A percentile compares a stretch with the other conserved stretches of the same genome.
These are phyloP conservation scores for Schizosaccharomyces osmophilus DNA, from an alignment of 805 yeast species.

Conservation along the genomic window DNA sequence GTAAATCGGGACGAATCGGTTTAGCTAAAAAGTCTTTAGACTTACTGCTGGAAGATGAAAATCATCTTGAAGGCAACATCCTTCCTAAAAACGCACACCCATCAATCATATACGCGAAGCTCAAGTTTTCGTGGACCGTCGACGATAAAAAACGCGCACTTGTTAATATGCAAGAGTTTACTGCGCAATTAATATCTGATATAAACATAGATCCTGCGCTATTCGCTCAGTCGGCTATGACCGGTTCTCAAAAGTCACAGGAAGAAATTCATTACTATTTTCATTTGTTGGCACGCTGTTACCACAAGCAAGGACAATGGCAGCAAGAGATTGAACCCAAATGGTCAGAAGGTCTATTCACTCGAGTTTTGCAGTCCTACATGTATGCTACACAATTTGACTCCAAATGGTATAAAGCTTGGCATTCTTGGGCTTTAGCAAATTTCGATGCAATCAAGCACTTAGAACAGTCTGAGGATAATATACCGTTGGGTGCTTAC, in stretches of 20 bases:
- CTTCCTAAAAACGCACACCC: constrained; percentile 51
- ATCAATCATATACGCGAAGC: constrained; percentile 86
- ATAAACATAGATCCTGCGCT: constrained; percentile 33
- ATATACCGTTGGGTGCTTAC: constrained; percentile 22
- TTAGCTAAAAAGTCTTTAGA: constrained; percentile 80
- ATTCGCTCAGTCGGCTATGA: background rate
- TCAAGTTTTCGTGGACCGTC: constrained; percentile 91
- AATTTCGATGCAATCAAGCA: constrained; percentile 82
- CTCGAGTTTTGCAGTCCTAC: constrained; percentile 74
- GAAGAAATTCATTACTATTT: constrained; percentile 50
- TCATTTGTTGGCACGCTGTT: constrained; percentile 70
- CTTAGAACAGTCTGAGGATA: constrained; percentile 13
- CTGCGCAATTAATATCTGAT: constrained; percentile 72
- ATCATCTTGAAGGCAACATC: constrained; percentile 19
- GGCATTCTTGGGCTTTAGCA: constrained; percentile 99
- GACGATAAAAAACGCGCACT: constrained; percentile 75
- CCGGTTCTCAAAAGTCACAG: background rate
- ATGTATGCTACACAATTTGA: constrained; percentile 88
- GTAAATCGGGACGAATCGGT: constrained; percentile 79
- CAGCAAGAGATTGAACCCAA: constrained; percentile 53
- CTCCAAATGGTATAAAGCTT: constrained; percentile 83
- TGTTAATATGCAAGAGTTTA: constrained; percentile 63
- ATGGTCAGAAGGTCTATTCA: constrained; percentile 49
- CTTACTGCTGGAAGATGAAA: constrained; percentile 50
- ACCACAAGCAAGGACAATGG: constrained; percentile 97